Percentiles rank a stretch among this genome's conserved stretches.
These are phyloP conservation scores for Zygotorulaspora mrakii DNA, from an alignment of 1,139 yeast species.

Conservation along the genomic window DNA sequence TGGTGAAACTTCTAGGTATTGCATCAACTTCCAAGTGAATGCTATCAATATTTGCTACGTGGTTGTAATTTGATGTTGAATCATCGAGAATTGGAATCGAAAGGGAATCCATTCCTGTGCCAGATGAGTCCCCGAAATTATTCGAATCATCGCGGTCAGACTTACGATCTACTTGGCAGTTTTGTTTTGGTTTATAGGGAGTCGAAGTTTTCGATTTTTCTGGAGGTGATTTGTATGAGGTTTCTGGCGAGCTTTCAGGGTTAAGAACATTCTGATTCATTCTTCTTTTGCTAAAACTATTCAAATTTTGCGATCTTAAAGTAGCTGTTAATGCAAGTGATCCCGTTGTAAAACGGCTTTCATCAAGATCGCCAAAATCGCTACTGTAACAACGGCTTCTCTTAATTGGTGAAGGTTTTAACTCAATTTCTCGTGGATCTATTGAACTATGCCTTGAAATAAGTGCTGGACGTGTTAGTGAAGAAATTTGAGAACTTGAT, in stretches of 20 bases:
- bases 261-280: background rate
- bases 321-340: slow-evolving; percentile 15
- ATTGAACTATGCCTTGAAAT: slow-evolving; percentile 19
- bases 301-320: slow-evolving; percentile 11
- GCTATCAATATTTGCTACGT: slow-evolving; percentile 8
- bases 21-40: slow-evolving; percentile 13
- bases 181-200: slow-evolving; percentile 1
- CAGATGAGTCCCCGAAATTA: slow-evolving; percentile 8
- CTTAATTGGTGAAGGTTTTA: slow-evolving; percentile 12
- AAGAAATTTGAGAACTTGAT: slow-evolving; percentile 3
- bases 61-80: slow-evolving; percentile 11
- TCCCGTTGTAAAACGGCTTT: slow-evolving; percentile 13
- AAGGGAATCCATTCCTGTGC: slow-evolving; percentile 11
- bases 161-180: background rate
- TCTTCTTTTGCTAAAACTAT: slow-evolving; percentile 5
- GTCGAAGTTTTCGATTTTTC: slow-evolving; percentile 7
- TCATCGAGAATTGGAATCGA: slow-evolving; percentile 14
- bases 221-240: slow-evolving; percentile 4
- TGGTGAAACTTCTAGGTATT: slow-evolving; percentile 16
- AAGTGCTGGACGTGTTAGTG: slow-evolving; percentile 5
- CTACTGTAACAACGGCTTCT: background rate
- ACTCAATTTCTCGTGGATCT: slow-evolving; percentile 26
- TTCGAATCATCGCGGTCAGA: slow-evolving; percentile 2
- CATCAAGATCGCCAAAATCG: slow-evolving; percentile 9
- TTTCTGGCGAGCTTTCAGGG: background rate